These are phyloP conservation scores for Nicotiana obtusifolia DNA, from an alignment of 257 asterid species.

Conservation along the genomic window DNA sequence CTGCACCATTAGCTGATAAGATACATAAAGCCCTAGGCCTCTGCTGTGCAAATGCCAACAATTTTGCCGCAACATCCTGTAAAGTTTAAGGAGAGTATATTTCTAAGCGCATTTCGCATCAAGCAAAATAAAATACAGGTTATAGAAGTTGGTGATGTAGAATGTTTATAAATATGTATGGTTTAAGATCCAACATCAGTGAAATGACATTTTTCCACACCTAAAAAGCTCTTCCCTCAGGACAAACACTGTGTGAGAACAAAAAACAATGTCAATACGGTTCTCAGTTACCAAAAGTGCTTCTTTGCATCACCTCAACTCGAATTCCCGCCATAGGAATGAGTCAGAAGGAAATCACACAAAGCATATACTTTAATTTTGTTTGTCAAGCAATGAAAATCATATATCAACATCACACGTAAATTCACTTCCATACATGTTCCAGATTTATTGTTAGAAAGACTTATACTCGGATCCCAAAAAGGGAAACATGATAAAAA, in stretches of 20 bases:
- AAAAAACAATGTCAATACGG: neutral
- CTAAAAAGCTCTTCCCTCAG: neutral
- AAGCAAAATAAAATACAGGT: neutral
- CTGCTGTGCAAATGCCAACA: constrained; percentile 88
- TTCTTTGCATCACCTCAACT: neutral
- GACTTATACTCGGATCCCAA: neutral
- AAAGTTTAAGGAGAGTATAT: neutral
- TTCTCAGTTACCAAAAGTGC: neutral
- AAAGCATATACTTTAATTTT: neutral
- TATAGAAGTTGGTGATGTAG: neutral
- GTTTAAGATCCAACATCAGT: neutral
- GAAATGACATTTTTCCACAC: neutral
- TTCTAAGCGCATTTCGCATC: neutral
- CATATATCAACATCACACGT: neutral
- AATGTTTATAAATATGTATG: neutral
- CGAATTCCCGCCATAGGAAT: neutral
- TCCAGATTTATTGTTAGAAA: neutral
- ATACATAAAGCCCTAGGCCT: constrained; percentile 92
- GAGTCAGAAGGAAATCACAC: neutral
- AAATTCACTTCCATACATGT: neutral
- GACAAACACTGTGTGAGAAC: neutral
- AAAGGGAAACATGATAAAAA: neutral
- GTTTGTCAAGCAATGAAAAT: neutral
- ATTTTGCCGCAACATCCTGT: constrained; percentile 86
- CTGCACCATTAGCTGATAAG: constrained; percentile 78